Percentiles rank a stretch among this genome's conserved stretches.
These are phyloP conservation scores for Paratinospora sagittata DNA, from an alignment of 164 flowering plant species.

Conservation along the genomic window DNA sequence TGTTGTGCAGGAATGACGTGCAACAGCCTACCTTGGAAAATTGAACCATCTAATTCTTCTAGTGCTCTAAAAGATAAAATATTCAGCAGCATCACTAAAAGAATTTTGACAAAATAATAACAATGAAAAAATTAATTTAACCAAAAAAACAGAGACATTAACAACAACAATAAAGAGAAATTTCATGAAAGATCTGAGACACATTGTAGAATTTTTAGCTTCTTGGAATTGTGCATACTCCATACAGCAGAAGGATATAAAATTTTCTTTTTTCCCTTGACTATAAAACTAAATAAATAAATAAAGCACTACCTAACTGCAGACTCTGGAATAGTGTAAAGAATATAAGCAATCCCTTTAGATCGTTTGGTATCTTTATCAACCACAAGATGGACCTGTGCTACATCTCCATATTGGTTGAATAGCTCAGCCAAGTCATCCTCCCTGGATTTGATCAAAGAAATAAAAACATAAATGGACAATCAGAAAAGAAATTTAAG, in stretches of 20 bases:
- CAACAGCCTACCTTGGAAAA: conserved; percentile 89
- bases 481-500: background rate
- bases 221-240: background rate
- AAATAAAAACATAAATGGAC: conserved; percentile 4
- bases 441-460: conserved; percentile 48
- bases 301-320: conserved; percentile 54
- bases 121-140: background rate
- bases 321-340: conserved; percentile 60
- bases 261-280: background rate
- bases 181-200: background rate
- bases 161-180: background rate
- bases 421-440: conserved; percentile 81
- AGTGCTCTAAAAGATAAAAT: conserved; percentile 61
- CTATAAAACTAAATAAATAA: no score
- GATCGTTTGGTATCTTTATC: conserved; percentile 84
- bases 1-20: conserved; percentile 77
- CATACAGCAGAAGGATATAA: background rate
- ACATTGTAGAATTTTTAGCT: no score
- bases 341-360: conserved; percentile 79
- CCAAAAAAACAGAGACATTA: background rate
- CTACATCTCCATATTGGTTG: conserved; percentile 52
- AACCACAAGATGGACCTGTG: conserved; percentile 76
- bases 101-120: background rate
- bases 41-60: conserved; percentile 69
- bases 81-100: background rate